Base-by-base conservation (phyloP, 164 flowering plant genomes). In the Cinnamomum chago region DNA sequence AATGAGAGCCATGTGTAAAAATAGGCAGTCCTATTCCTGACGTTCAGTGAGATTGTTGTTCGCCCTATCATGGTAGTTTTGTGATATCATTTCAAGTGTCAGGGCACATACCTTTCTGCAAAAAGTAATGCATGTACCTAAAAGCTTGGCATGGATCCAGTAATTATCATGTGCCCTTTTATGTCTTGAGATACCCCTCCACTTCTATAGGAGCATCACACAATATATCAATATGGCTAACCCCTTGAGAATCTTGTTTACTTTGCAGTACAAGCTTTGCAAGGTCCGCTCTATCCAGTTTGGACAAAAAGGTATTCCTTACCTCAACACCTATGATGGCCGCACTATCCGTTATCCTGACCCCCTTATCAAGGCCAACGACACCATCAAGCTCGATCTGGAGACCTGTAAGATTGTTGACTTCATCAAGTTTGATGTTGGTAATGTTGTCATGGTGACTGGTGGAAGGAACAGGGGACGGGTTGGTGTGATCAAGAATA, bases 311-410 rank as follows among this genome's bases (percentile, higher is more conserved):
- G 94, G 94, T 11, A 91, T 91, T 23, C 96, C 96, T 17, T 91
- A 87, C 84, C 58, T 91, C 20, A 90, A 90, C 83, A 91, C 96
- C 65, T 91, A 86, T 75, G 96, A 91, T 86, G 96, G 96, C 1
- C 86, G 96, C n/a, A 91, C 96, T 11, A 91, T 91, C 78, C 96
- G 94, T 33, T 91, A 91, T 82, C 96, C 96, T 0, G 96, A 91
- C 70, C 96, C 96, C 2, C 84, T 91, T 33, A 91, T 91, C 86
- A 90, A 85, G 79, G 96, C 96, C 58, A 90, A 91, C 76, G 96
- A 91, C 80, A 91, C 92, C 76, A 88, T 91, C 78, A 90, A 91
- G 77, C 83, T 91, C 4, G 96, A 91, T 72, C 78, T 91, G 1
- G 96, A 91, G 77, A 78, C 67, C 76, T 83, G 86, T 85, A 91